Base-by-base conservation (phyloP, 768 basidiomycete genomes). In the Lactifluus volemus region DNA sequence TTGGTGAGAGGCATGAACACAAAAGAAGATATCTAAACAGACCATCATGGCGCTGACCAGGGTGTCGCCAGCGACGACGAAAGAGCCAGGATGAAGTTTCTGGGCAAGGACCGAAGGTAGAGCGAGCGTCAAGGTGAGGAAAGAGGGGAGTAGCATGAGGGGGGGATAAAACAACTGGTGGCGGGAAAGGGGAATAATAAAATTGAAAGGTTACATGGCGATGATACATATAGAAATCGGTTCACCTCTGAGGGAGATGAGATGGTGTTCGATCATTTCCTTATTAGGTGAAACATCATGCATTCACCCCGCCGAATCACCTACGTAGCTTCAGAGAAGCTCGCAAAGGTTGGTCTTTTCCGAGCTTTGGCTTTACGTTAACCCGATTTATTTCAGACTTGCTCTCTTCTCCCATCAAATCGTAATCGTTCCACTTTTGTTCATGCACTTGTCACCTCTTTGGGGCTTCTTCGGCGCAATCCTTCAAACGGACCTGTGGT, bases 301-400 rank as follows among this genome's bases (percentile, higher is more conserved):
- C 2, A 9, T 21, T 50, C 59, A 32, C 61, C 25, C 25, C 25
- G 55, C 9, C 50, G 41, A 7, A 73, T 81, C 11, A 75, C 69
- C 29, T 85, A 86, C 59, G 70, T 85, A 25, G 81, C 80, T 7
- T 85, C 85, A 0, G 75, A 81, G 50, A 82, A 84, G 29, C 75
- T 86, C 1, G 78, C 75, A 45, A 83, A 79, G 72, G 84, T 80
- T 25, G 55, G 68, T 50, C 12, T 19, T 19, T 5, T 42, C 5
- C 30, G 2, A 25, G 25, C 25, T 25, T n/a, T n/a, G n/a, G n/a
- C n/a, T n/a, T n/a, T n/a, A n/a, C n/a, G n/a, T n/a, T n/a, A n/a
- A 1, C 19, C 9, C 19, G 25, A 25, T 25, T 25, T 19, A 2
- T 39, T n/a, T 21, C 45, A 69, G 67, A 53, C 71, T 17, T 65